Percentiles rank a stretch among this genome's conserved stretches.
Evolutionary conservation across 2,329 filamentous ascomycete species (phyloP).

Genomic region (Ramularia endophylla): DNA sequence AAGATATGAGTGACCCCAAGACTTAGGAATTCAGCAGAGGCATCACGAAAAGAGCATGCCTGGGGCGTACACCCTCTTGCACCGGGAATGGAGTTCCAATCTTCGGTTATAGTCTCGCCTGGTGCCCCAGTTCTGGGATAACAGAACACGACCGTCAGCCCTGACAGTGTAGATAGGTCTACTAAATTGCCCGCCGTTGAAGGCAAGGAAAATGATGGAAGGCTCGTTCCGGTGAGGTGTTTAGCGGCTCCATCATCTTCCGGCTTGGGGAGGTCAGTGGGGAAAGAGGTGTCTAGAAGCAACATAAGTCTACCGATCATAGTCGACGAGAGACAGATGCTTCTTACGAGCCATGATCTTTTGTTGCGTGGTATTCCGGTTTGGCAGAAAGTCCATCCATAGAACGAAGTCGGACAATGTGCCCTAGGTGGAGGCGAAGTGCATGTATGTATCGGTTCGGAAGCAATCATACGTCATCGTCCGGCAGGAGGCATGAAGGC

Average conservation of each 20-base stretch:
- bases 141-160: constrained; percentile 38
- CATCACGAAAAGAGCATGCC: constrained; percentile 40
- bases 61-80: constrained; percentile 41
- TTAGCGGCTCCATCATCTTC: constrained; percentile 37
- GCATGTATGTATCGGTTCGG: too few species aligned
- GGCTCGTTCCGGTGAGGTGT: constrained; percentile 28
- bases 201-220: constrained; percentile 31
- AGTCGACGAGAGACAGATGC: too few species aligned
- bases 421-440: too few species aligned
- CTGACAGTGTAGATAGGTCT: constrained; percentile 32
- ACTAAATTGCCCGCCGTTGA: constrained; percentile 30
- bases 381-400: too few species aligned
- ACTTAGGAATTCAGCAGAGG: constrained; percentile 23
- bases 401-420: too few species aligned
- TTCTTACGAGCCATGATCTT: too few species aligned
- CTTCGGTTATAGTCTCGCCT: constrained; percentile 35
- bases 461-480: too few species aligned
- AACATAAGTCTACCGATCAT: too few species aligned
- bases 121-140: constrained; percentile 38
- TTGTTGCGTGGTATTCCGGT: too few species aligned
- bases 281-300: constrained; percentile 22
- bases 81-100: constrained; percentile 40
- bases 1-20: constrained; percentile 33
- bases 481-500: too few species aligned
- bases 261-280: constrained; percentile 33